Evolutionary conservation across 2,329 filamentous ascomycete genomes (phyloP).

Genomic region (Fusarium sambucinum): DNA sequence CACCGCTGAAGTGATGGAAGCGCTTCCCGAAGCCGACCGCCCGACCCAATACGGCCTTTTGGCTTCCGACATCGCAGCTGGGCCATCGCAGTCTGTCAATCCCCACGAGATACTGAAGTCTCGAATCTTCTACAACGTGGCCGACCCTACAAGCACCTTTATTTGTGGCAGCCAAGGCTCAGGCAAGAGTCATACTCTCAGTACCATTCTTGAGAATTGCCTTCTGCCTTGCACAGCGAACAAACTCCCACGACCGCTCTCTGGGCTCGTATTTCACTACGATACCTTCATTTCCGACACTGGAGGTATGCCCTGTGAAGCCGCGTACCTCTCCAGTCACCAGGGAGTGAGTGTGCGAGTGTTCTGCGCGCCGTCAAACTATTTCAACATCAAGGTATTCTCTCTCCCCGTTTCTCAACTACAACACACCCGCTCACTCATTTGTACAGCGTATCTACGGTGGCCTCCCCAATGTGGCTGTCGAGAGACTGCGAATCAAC

Average conservation of each 20-base stretch:
- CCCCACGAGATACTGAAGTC: fast-evolving
- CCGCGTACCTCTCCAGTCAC: not conserved
- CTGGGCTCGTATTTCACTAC: not conserved
- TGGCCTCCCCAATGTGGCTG: not conserved
- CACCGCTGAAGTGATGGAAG: not conserved
- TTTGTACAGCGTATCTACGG: not conserved
- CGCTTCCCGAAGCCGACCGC: not conserved
- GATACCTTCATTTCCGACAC: not conserved
- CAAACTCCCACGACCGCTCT: not conserved
- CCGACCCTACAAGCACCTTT: not conserved
- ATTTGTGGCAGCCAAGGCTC: constrained; percentile 14
- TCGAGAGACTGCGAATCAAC: not conserved
- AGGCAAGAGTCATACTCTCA: not conserved
- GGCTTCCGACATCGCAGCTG: not conserved
- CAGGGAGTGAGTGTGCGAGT: not conserved
- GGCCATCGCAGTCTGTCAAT: too few relatives aligned
- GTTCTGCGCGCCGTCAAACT: not conserved
- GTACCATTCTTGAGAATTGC: not conserved
- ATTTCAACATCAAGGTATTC: not conserved
- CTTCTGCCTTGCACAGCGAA: not conserved
- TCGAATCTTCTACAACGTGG: not conserved
- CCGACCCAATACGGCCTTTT: not conserved
- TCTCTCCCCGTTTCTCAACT: too few relatives aligned
- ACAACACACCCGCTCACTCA: fast-evolving
- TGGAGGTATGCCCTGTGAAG: not conserved